Percentiles rank a stretch among this genome's conserved stretches.
Conservation (phyloP, 1,284 basidiomycete species). For the Sporisorium scitamineum region DNA sequence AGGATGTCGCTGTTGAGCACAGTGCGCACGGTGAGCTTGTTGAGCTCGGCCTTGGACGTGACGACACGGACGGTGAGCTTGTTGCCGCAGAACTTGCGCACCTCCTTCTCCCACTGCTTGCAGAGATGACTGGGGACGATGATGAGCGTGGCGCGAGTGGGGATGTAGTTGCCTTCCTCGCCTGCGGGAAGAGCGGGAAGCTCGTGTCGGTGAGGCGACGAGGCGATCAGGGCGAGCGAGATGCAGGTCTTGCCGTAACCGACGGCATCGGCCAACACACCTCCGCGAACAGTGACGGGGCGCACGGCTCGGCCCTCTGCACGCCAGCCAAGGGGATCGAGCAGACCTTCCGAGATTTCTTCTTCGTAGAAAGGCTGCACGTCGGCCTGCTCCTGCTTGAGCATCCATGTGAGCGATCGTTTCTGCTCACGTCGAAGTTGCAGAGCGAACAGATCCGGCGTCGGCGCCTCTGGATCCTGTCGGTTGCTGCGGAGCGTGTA, state of each 20-base stretch:
- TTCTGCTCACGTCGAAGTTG: constrained; percentile 84
- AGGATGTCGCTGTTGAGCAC: constrained; percentile 86
- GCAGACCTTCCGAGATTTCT: constrained; percentile 89
- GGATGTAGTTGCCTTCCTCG: constrained; percentile 78
- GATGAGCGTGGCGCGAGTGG: constrained; percentile 82
- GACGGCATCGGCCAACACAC: constrained; percentile 93
- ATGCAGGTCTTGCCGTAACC: constrained; percentile 98
- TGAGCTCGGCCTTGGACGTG: constrained; percentile 80
- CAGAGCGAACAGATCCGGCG: constrained; percentile 80
- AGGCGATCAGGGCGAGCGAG: constrained; percentile 78
- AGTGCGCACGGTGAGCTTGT: constrained; percentile 79
- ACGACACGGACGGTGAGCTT: constrained; percentile 79
- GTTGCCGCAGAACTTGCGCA: constrained; percentile 80
- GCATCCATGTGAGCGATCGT: constrained; percentile 93
- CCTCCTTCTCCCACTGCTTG: constrained; percentile 89
- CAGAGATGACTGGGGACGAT: constrained; percentile 91
- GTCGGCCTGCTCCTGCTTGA: constrained; percentile 76
- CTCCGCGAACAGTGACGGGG: constrained; percentile 81
- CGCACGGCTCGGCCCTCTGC: constrained; percentile 89
- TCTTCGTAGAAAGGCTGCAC: constrained; percentile 83
- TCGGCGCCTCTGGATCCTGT: constrained; percentile 78
- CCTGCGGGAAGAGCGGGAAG: constrained; percentile 73
- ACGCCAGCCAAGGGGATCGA: constrained; percentile 88
- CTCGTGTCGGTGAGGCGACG: constrained; percentile 33
- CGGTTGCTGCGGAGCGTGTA: constrained; percentile 84